phyloP scores from a whole-genome alignment of 129 eudicot genomes.

The Rutidosis leptorrhynchoides region DNA sequence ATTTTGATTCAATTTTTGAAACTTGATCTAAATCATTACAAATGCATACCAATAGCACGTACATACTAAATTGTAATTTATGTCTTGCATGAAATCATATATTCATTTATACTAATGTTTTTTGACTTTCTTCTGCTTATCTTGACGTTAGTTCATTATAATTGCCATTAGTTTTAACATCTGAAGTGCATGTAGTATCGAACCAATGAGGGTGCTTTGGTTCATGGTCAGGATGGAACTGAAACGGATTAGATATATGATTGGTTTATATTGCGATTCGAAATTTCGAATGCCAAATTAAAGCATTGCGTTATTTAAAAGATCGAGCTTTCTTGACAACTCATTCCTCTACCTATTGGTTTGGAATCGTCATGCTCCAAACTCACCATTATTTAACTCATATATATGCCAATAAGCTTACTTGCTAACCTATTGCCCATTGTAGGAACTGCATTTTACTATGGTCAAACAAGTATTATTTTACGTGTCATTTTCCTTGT shows the following conservation, averaged over 20 bases:
- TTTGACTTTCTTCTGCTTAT: constrained; percentile 2
- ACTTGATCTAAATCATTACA: background rate
- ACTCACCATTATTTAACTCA: too few relatives aligned
- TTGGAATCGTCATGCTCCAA: too few relatives aligned
- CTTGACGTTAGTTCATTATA: background rate
- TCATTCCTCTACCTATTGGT: too few relatives aligned
- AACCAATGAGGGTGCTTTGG: background rate
- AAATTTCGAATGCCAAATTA: too few relatives aligned
- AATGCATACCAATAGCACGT: background rate
- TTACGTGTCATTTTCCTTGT: too few relatives aligned
- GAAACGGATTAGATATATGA: background rate
- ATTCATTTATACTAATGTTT: background rate
- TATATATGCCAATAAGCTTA: too few relatives aligned
- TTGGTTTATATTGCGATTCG: background rate
- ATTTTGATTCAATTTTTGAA: constrained; percentile 10
- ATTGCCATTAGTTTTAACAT: too few relatives aligned
- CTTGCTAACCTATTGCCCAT: too few relatives aligned
- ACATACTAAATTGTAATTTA: background rate
- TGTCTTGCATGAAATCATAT: background rate
- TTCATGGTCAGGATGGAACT: background rate
- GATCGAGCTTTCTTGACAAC: too few relatives aligned
- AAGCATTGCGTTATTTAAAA: too few relatives aligned
- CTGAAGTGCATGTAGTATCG: background rate
- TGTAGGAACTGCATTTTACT: too few relatives aligned
- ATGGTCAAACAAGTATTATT: too few relatives aligned